Evolutionary conservation across 805 yeast species (phyloP).

Genomic region (Sporopachydermia quercuum): DNA sequence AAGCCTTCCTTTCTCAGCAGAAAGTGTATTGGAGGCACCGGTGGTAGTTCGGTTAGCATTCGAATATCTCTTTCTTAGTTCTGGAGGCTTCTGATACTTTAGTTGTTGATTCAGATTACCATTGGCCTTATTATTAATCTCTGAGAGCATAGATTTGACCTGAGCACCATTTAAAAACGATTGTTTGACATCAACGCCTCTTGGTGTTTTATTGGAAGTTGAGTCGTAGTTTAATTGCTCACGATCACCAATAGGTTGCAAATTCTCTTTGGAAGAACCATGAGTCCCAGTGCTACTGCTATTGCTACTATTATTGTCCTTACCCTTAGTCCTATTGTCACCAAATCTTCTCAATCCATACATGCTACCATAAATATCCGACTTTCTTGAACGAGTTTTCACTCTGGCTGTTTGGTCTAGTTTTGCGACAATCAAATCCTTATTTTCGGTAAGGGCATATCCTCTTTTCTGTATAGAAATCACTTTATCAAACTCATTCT

Average conservation of each 20-base stretch:
- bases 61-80: not conserved
- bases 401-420: not conserved
- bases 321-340: too few species aligned
- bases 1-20: conserved; percentile 27
- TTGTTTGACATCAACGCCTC: not conserved
- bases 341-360: not conserved
- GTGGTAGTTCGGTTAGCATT: not conserved
- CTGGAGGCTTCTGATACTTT: not conserved
- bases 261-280: not conserved
- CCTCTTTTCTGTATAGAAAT: conserved; percentile 2
- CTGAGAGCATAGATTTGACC: too few species aligned
- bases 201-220: not conserved
- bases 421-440: not conserved
- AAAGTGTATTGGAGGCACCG: conserved; percentile 17
- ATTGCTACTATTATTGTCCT: not conserved
- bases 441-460: conserved; percentile 2
- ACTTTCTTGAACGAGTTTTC: not conserved
- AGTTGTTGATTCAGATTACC: too few species aligned
- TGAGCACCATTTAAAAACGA: too few species aligned
- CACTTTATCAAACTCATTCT: not conserved
- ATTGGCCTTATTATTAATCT: too few species aligned
- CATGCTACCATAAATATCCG: not conserved
- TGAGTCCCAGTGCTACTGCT: not conserved
- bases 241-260: not conserved
- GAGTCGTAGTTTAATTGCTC: not conserved